Conservation (phyloP, 2,329 filamentous ascomycete species). For the Dissoconium aciculare region DNA sequence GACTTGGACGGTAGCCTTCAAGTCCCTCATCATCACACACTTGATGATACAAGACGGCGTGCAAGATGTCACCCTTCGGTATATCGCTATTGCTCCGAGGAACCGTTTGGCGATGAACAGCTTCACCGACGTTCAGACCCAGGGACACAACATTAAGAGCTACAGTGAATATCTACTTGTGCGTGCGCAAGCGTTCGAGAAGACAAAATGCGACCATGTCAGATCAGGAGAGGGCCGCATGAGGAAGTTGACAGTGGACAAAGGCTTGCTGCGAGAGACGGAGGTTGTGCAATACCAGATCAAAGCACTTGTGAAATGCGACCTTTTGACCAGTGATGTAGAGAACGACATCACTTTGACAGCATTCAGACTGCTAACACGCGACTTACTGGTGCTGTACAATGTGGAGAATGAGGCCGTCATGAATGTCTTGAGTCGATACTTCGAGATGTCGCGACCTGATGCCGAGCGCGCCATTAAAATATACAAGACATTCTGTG, state of each 20-base stretch:
- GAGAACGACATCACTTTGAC: constrained; percentile 96
- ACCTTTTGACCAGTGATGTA: constrained; percentile 72
- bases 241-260: constrained; percentile 76
- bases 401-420: constrained; percentile 93
- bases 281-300: constrained; percentile 84
- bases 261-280: constrained; percentile 80
- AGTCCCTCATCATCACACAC: constrained; percentile 87
- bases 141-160: constrained; percentile 84
- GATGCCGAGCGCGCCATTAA: constrained; percentile 84
- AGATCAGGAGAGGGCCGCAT: constrained; percentile 66
- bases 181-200: constrained; percentile 64
- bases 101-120: constrained; percentile 74
- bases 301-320: constrained; percentile 69
- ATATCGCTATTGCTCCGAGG: constrained; percentile 60
- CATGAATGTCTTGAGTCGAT: constrained; percentile 91
- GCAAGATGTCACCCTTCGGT: constrained; percentile 72
- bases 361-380: constrained; percentile 77
- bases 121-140: constrained; percentile 88
- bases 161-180: constrained; percentile 79
- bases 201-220: constrained; percentile 83
- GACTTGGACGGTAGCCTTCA: constrained; percentile 99
- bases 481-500: constrained; percentile 84
- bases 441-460: constrained; percentile 93
- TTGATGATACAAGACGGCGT: constrained; percentile 95
- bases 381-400: constrained; percentile 80